Evolutionary conservation across 2,329 filamentous ascomycete genomes (phyloP).

Genomic region (Fusarium sp.): DNA sequence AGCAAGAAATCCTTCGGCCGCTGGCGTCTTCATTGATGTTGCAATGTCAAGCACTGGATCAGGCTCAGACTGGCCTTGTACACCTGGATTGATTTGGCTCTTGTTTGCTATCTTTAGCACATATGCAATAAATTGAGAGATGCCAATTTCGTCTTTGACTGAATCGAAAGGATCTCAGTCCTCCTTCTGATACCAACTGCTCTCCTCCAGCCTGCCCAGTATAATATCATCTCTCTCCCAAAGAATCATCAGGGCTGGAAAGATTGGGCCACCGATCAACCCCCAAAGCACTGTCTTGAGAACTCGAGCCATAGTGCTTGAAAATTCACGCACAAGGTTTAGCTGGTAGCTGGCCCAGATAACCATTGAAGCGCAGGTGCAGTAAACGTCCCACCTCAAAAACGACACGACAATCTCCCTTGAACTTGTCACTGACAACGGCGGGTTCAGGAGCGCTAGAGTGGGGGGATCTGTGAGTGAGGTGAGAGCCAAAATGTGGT

Average conservation of each 20-base stretch:
- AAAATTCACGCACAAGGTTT: neutral
- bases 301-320: neutral
- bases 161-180: neutral
- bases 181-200: neutral
- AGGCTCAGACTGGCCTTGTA: neutral
- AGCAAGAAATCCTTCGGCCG: neutral
- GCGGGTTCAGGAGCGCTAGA: conserved; percentile 19
- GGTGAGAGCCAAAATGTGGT: conserved; percentile 25
- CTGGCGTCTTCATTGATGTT: neutral
- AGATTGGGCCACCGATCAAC: conserved; percentile 29
- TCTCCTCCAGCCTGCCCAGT: neutral
- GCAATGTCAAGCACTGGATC: neutral
- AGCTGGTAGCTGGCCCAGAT: conserved; percentile 34
- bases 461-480: conserved; percentile 27
- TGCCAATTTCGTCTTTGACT: neutral
- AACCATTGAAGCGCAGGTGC: conserved; percentile 27
- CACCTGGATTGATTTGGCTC: neutral
- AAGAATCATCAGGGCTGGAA: conserved; percentile 29
- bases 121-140: neutral
- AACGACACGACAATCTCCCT: conserved; percentile 35
- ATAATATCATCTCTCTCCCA: conserved; percentile 27
- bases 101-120: neutral
- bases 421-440: conserved; percentile 5
- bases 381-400: conserved; percentile 39
- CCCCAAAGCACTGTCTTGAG: neutral